A percentile compares a stretch with the other conserved stretches of the same genome.
phyloP scores from a whole-genome alignment of 495 filamentous ascomycete genomes.

The Thozetella sp. region DNA sequence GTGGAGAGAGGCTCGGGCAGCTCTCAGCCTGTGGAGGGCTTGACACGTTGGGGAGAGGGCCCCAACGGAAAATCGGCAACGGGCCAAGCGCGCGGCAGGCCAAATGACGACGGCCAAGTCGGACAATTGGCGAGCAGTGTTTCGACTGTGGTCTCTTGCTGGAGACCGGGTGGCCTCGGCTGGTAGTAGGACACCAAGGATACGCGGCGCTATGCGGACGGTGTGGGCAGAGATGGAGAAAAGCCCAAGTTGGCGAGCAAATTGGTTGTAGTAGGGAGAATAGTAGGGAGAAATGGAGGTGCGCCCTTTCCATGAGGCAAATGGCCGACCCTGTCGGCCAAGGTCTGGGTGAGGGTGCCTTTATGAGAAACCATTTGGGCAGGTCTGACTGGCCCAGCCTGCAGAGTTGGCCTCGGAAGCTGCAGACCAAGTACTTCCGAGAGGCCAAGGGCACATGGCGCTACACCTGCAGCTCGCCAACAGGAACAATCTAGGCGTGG shows the following conservation, averaged over 20 bases:
- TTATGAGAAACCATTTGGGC: no score
- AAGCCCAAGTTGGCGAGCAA: no score
- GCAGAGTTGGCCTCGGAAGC: background rate
- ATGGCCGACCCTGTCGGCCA: no score
- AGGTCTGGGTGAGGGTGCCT: no score
- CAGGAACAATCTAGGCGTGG: no score
- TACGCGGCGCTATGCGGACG: no score
- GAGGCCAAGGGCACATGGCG: background rate
- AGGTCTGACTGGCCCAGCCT: no score
- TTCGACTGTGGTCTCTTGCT: conserved; percentile 16
- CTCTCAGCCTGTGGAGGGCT: conserved; percentile 3
- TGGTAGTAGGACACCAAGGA: background rate
- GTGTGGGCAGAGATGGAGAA: no score
- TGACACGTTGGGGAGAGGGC: background rate
- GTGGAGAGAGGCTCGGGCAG: background rate
- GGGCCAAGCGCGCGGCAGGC: conserved; percentile 26
- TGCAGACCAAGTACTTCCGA: background rate
- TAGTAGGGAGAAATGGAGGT: no score
- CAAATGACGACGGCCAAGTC: conserved; percentile 12
- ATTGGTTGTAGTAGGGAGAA: no score
- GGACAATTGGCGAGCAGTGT: conserved; percentile 15
- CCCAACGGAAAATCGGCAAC: conserved; percentile 2
- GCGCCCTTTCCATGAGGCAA: no score
- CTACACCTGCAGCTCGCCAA: background rate
- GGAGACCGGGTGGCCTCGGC: no score